phyloP scores from a whole-genome alignment of 148 eudicot species.

The Fagopyrum homotropicum region DNA sequence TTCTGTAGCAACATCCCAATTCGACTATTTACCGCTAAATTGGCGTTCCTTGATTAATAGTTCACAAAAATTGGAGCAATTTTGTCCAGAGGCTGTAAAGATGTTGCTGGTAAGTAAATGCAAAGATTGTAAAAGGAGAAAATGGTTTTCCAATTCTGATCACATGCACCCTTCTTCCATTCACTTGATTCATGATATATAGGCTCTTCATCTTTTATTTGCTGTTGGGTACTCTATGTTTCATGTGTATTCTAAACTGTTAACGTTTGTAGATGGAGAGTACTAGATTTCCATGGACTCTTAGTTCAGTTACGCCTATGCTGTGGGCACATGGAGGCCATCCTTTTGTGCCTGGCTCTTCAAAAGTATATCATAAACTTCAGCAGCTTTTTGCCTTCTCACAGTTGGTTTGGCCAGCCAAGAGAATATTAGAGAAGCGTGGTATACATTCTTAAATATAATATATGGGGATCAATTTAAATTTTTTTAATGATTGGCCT shows the following conservation, averaged over 20 bases:
- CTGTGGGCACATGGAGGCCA: constrained; percentile 92
- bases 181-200: neutral
- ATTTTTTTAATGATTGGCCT: constrained; percentile 1
- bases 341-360: constrained; percentile 62
- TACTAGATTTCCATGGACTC: constrained; percentile 39
- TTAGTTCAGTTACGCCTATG: constrained; percentile 63
- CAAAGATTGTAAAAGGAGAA: too few species aligned
- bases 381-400: constrained; percentile 47
- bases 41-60: constrained; percentile 67
- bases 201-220: neutral
- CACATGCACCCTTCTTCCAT: neutral
- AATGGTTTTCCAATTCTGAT: neutral
- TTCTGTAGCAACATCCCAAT: constrained; percentile 31
- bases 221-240: neutral
- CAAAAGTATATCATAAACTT: constrained; percentile 53
- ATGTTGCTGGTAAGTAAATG: constrained; percentile 44
- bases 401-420: constrained; percentile 50
- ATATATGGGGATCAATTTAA: neutral
- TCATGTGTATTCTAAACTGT: neutral
- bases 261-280: constrained; percentile 26
- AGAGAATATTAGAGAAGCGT: constrained; percentile 21
- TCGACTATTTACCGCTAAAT: constrained; percentile 38
- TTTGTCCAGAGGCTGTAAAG: constrained; percentile 49
- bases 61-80: constrained; percentile 36
- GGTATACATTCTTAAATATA: constrained; percentile 25